Base-by-base conservation (phyloP, 2,329 filamentous ascomycete species). In the Ophiostoma tasmaniense region DNA sequence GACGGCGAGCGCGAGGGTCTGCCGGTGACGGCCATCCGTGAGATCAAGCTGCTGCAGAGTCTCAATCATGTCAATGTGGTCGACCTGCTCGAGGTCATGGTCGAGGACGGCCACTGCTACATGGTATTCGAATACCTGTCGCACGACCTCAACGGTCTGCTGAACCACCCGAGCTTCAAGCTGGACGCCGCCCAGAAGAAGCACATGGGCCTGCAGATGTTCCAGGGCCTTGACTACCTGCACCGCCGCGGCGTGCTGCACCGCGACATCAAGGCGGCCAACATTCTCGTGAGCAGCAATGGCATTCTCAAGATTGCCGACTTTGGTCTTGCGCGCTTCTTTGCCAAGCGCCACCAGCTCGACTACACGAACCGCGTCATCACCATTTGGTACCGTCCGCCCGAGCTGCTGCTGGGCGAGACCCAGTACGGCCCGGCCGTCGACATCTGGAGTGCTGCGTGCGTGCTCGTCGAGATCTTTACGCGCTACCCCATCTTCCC, bases 61-160 rank as follows among this genome's bases (percentile, higher is more conserved):
- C 83, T 96, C 28, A 89, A 89, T 72, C 92, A 96, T 75, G 81
- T 84, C 70, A 96, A 96, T 75, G 89, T 97, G 66, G 92, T 97
- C 69, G 88, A 89, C 55, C 81, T 97, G 22, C 87, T 91, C 73
- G 93, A 97, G 79, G 92, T 96, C 73, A 99, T 99, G 95, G 95
- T 99, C 1, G 95, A 99, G 80, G 91, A 90, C 76, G 98, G 98
- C 74, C 93, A 98, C 79, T 99, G 95, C 78, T 99, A 96, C 79
- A 99, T 99, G 95, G 95, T 99, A 2, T 99, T 99, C 73, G 95
- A 99, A 78, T 99, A 99, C 76, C 84, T 98, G 39, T 94, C 95
- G 1, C 95, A 99, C 77, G 95, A 99, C 77, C 82, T 99, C 71
- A 99, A 95, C 2, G 95, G 95, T 17, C 83, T 99, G 39, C 86